Evolutionary conservation across 495 filamentous ascomycete species (phyloP), one percentile per base, ranked within the genome.

Genomic region (Penicillium atrosanguineum): DNA sequence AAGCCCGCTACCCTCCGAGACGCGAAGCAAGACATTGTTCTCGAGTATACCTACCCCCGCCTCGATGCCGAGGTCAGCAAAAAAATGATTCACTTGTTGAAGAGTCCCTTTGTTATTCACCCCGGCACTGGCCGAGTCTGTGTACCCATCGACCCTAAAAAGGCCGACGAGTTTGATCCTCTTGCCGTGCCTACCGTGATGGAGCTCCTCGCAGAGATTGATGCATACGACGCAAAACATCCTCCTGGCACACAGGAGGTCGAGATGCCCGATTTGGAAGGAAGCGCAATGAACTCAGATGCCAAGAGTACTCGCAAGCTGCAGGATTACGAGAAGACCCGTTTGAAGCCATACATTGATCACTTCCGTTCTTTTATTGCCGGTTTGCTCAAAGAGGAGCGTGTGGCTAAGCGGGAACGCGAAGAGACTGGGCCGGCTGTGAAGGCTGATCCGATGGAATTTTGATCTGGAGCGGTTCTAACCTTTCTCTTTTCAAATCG

Each of bases 41-140:
- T 98, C 23, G 95, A 97, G 71, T 97, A 97, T 71, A 96, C 94
- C 5, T 98, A 98, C 69, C 95, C 94, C n/a, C 85, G 94, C 9
- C 85, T 98, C 46, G 94, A 98, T 78, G 89, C 90, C 50, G 91
- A 96, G 59, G 94, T 98, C 60, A 90, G 87, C 62, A 97, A 97
- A 74, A 95, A 96, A 64, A 83, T 95, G 67, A 97, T 95, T 74
- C 94, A 98, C 80, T 81, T 98, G 76, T 82, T 98, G 42, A 98
- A 98, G 65, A 89, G 84, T 55, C 94, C 94, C 4, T 98, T 98
- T 59, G 93, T 96, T 50, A 85, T 98, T 28, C 94, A 98, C 74
- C 94, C 94, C 0, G 90, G 89, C 6, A 98, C 95, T 1, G 95
- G 93, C 0, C 75, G 91, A 47, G 87, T 98, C 19, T 98, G 94